Evolutionary conservation across 108 stramenopile species (phyloP), one percentile per base, ranked within the genome.

Genomic region (Discostella stelligeroides): DNA sequence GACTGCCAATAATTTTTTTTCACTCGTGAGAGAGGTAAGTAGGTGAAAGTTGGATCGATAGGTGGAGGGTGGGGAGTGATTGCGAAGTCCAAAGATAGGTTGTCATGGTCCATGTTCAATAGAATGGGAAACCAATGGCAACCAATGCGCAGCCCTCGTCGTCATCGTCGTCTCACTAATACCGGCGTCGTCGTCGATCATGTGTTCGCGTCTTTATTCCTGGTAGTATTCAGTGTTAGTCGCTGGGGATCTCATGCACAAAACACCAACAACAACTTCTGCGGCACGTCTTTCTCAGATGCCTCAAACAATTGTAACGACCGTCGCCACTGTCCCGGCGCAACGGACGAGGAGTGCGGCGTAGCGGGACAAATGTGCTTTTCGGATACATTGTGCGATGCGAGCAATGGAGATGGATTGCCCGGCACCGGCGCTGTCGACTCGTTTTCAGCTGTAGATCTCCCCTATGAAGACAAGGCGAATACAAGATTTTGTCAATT

Each of bases 311-410:
- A 74, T 45, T 74, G 73, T 18, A 21, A 23, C 57, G 65, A 66
- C 0, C 56, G 73, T 2, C 64, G 60, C 47, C 73, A 74, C 58
- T 74, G 73, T 38, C 73, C 73, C 47, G 15, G 37, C 34, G 73
- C 56, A 1, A 66, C 73, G 8, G 73, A 74, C 64, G 57, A 66
- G 24, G 73, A 74, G 49, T 74, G 73, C 65, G 53, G 34, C 15
- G 67, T 59, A 20, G 66, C 45, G n/a, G 54, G 54, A 28, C 54
- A 29, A 28, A 29, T 55, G 7, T 55, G 54, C 27, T 55, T 55
- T 24, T 20, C 28, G 11, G 54, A 29, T 4, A 55, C 54, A 29
- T 25, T 24, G 2, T 55, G 54, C 54, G 54, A 55, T 29, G 24
- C 29, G 9, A 29, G 28, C 4, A 27, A 29, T 4, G 54, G 54